Conservation (phyloP, 139 green algal genomes). For the Zygnema circumcarinatum region DNA sequence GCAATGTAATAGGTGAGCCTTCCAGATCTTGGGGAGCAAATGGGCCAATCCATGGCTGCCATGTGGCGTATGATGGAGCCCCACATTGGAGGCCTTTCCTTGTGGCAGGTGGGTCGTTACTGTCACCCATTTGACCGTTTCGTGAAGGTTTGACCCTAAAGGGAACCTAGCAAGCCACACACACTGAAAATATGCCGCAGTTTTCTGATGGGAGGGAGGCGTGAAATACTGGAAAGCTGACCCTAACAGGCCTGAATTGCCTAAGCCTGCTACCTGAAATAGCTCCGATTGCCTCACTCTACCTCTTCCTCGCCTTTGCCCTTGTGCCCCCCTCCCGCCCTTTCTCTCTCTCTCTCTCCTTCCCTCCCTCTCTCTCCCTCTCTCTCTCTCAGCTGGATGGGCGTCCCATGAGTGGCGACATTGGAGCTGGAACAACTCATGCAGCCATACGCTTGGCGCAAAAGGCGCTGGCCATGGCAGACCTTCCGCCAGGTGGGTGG, state of each 20-base stretch:
- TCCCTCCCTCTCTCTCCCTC: not conserved
- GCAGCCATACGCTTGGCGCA: slow-evolving; percentile 33
- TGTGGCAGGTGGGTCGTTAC: not conserved
- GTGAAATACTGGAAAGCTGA: no score
- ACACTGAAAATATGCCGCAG: no score
- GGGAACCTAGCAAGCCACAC: no score
- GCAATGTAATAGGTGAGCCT: slow-evolving; percentile 30
- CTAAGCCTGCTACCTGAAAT: no score
- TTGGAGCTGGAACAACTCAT: slow-evolving; percentile 44
- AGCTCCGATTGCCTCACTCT: not conserved
- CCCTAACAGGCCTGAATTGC: no score
- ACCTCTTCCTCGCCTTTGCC: not conserved
- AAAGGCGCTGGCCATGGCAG: not conserved
- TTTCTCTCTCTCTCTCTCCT: not conserved
- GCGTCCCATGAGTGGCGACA: slow-evolving; percentile 59
- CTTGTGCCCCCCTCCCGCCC: not conserved
- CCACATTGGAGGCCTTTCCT: not conserved
- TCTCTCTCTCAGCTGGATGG: slow-evolving; percentile 50
- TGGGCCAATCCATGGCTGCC: not conserved
- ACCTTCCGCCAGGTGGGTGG: slow-evolving; percentile 1
- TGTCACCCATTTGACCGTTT: no score
- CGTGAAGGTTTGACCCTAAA: no score
- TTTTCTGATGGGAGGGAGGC: no score
- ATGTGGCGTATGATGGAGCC: not conserved
- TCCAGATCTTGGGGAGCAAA: not conserved